A percentile compares a stretch with the other conserved stretches of the same genome.
phyloP scores from a whole-genome alignment of 179 eudicot species.

The Camellia oleifera region DNA sequence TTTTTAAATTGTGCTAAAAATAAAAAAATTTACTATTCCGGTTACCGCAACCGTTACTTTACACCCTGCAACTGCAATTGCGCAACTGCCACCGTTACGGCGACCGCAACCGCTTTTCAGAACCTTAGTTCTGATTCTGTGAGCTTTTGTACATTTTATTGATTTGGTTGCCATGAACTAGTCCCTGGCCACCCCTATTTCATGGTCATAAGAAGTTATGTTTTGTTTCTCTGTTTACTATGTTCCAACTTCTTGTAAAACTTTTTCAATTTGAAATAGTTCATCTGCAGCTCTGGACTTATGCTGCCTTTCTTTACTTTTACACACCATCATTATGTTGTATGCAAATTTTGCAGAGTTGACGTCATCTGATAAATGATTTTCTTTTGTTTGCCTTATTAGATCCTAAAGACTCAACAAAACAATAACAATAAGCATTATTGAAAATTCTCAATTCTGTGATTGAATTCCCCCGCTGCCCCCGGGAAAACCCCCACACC shows the following conservation, averaged over 20 bases:
- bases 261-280: not conserved
- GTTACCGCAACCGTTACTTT: no score
- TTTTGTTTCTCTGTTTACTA: not conserved
- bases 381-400: not conserved
- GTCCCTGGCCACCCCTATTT: not conserved
- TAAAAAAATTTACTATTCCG: no score
- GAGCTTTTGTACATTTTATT: not conserved
- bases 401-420: not conserved
- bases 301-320: not conserved
- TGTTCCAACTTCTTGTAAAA: not conserved
- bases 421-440: not conserved
- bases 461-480: not conserved
- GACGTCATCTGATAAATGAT: not conserved
- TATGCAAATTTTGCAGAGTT: not conserved
- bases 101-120: no score
- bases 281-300: not conserved
- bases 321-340: not conserved
- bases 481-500: no score
- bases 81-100: no score
- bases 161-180: not conserved
- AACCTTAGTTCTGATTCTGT: not conserved
- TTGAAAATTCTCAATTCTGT: not conserved
- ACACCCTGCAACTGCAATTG: no score
- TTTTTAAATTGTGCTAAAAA: no score
- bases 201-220: slow-evolving; percentile 1